A percentile compares a stretch with the other conserved stretches of the same genome.
Evolutionary conservation across 1,139 yeast genomes (phyloP).

Genomic region (Candida freyschussii): DNA sequence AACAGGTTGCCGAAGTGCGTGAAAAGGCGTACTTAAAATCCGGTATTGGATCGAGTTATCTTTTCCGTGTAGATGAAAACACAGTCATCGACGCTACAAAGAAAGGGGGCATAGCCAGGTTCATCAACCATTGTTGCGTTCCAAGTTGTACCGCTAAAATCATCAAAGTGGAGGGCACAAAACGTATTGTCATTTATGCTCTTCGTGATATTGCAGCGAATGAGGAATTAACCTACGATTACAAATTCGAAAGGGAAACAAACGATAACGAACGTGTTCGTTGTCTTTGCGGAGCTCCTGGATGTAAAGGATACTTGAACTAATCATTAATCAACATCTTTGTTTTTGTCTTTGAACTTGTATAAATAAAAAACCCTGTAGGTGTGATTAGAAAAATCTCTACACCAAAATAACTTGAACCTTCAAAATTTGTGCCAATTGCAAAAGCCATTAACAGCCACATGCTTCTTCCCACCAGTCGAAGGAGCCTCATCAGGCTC

Average conservation of each 20-base stretch:
- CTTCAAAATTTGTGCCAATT: no score
- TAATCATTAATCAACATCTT: no score
- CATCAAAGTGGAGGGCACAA: slow-evolving; percentile 89
- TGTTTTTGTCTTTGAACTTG: no score
- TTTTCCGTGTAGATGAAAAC: slow-evolving; percentile 88
- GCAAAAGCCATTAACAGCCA: no score
- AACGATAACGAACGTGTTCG: slow-evolving; percentile 87
- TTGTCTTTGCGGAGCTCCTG: slow-evolving; percentile 92
- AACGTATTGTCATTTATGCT: slow-evolving; percentile 93
- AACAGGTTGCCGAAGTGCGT: slow-evolving; percentile 90
- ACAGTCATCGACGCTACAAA: slow-evolving; percentile 97
- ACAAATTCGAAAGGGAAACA: slow-evolving; percentile 87
- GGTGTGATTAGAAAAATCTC: no score
- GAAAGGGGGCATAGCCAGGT: slow-evolving; percentile 93
- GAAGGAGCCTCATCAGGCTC: no score
- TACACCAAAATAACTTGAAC: no score
- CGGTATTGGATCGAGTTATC: slow-evolving; percentile 92
- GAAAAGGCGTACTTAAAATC: slow-evolving; percentile 82
- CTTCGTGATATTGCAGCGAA: slow-evolving; percentile 81
- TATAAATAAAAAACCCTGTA: no score
- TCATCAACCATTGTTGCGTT: slow-evolving; percentile 94
- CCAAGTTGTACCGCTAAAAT: slow-evolving; percentile 98
- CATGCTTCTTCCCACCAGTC: no score
- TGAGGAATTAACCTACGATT: slow-evolving; percentile 93
- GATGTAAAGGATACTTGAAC: slow-evolving; percentile 89